Base-by-base conservation (phyloP, 1,139 yeast genomes). In the Diutina ranongensis region DNA sequence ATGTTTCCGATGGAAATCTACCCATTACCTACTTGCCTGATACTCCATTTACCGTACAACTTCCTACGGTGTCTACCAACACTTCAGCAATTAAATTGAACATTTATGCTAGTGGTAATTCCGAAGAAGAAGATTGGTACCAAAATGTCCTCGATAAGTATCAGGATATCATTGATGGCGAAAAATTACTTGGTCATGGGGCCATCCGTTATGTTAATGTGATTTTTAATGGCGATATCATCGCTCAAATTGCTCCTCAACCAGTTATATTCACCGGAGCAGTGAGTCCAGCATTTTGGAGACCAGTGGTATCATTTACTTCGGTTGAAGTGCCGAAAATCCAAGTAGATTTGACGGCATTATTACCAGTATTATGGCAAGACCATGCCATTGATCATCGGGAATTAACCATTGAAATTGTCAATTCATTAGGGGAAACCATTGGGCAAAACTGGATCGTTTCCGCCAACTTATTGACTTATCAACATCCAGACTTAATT, bases 81-180 rank as follows among this genome's bases (percentile, higher is more conserved):
- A 76, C 85, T 9, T 75, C 83, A 10, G 69, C 80, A 46, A 76
- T 77, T 38, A 66, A 67, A 44, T 61, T 85, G 35, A 72, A 83
- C 8, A 59, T 86, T 3, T 79, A 77, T 54, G 77, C 85, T 3
- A 78, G 86, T 18, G 95, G 94, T 2, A 84, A 82, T 55, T 80
- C 80, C 1, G 78, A 74, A 38, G 95, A 86, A 59, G 95, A 87
- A 61, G 83, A 83, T 56, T 86, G 94, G 94, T 86, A 82, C 61
- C 62, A 78, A 13, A 81, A 83, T 54, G 74, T 77, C 16, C 54
- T 80, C 46, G 83, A 80, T 50, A 61, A 66, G 42, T 70, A 62
- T 52, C 64, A 64, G 18, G 46, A 48, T 20, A 44, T 45, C 28
- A 52, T 52, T 18, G 45, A 41, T n/a, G 49, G 50, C 13, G 38